A percentile compares a stretch with the other conserved stretches of the same genome.
phyloP scores from a whole-genome alignment of 1,139 yeast species.

The Pichia sp. region DNA sequence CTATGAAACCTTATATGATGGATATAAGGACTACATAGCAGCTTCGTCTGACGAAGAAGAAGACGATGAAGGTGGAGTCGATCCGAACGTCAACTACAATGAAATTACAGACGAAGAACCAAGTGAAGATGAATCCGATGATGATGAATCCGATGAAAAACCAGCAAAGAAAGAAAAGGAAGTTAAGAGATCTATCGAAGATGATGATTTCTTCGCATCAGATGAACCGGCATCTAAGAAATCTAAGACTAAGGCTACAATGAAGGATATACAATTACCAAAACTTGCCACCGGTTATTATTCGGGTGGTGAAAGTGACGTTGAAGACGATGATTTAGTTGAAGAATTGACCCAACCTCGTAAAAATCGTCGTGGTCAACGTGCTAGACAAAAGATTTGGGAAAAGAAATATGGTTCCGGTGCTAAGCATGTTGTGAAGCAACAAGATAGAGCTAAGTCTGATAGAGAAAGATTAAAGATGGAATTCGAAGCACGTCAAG shows the following conservation, averaged over 20 bases:
- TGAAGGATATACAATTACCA: conserved; percentile 50
- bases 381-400: conserved; percentile 97
- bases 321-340: conserved; percentile 54
- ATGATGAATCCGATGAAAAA: neutral
- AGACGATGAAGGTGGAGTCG: conserved; percentile 31
- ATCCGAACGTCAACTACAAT: conserved; percentile 51
- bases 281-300: conserved; percentile 73
- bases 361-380: conserved; percentile 93
- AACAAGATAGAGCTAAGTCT: conserved; percentile 48
- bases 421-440: conserved; percentile 81
- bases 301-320: conserved; percentile 71
- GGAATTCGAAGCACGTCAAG: conserved; percentile 73
- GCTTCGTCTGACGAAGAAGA: conserved; percentile 53
- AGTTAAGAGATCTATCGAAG: conserved; percentile 26
- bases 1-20: conserved; percentile 38
- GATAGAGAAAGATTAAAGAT: conserved; percentile 58
- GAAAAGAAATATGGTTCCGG: conserved; percentile 79
- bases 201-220: conserved; percentile 44
- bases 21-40: conserved; percentile 51
- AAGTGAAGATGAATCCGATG: conserved; percentile 20
- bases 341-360: conserved; percentile 52
- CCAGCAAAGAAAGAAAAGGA: conserved; percentile 22
- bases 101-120: conserved; percentile 60
- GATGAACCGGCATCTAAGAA: conserved; percentile 25
- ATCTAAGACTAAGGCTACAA: conserved; percentile 15